phyloP scores from a whole-genome alignment of 2,329 filamentous ascomycete genomes.

The Trichoderma polysporum region DNA sequence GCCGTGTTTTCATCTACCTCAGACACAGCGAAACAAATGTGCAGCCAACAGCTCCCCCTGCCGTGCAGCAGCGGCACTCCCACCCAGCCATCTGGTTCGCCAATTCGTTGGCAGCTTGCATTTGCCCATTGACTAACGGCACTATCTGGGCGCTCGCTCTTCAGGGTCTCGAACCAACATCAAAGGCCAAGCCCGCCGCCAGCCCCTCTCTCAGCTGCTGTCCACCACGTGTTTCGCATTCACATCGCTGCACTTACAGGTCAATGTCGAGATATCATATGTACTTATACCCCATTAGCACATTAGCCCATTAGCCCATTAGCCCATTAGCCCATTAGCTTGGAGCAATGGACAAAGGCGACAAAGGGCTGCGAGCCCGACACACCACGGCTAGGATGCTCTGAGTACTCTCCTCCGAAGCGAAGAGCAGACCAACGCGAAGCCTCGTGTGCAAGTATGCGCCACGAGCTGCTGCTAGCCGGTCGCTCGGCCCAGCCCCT shows the following conservation, averaged over 20 bases:
- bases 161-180: background rate
- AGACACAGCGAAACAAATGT: background rate
- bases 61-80: background rate
- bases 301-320: too few relatives aligned
- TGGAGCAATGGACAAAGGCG: background rate
- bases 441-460: too few relatives aligned
- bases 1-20: background rate
- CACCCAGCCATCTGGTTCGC: constrained; percentile 6
- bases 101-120: background rate
- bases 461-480: background rate
- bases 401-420: constrained; percentile 5
- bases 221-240: background rate
- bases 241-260: background rate
- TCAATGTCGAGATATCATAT: background rate
- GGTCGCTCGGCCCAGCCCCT: background rate
- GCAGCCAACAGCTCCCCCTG: background rate
- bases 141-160: background rate
- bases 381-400: background rate
- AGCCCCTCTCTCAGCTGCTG: background rate
- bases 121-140: background rate
- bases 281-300: too few relatives aligned
- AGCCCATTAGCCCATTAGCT: background rate
- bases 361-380: background rate
- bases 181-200: background rate
- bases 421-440: background rate